Evolutionary conservation across 805 yeast species (phyloP), one percentile per base, ranked within the genome.

Genomic region (Cyberlindnera japonica): DNA sequence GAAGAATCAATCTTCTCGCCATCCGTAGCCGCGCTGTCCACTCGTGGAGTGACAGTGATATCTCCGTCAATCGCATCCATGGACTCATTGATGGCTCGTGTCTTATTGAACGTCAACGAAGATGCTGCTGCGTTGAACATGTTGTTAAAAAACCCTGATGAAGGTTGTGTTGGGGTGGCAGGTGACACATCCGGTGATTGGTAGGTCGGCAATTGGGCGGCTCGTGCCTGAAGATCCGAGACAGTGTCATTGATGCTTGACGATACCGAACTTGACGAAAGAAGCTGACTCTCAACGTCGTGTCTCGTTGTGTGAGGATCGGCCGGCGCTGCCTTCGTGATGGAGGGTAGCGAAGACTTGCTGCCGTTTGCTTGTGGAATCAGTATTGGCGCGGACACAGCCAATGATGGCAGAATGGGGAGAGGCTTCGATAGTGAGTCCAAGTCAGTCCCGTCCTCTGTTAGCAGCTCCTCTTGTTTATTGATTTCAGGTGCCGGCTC

Each of bases 281-380:
- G 33, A 3, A 43, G 45, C 17, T 40, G 34, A 1, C 53, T 65
- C 32, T 60, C 71, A 15, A 75, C 79, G 49, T 75, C 79, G 23
- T 72, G 66, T 35, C 54, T 67, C 0, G 80, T 75, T 1, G 79
- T 75, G 33, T 63, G 68, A 0, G 81, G 80, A 45, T 67, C 61
- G 1, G 78, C 79, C 0, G 80, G 80, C 1, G 67, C 54, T 4
- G 76, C 62, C 45, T 71, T 71, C 21, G 58, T 29, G 6, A 37
- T 19, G 9, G 42, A 20, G 5, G 27, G 38, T 3, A 36, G 12
- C 8, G 45, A 42, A 6, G 42, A 24, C 10, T 24, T 12, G 28
- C 37, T 35, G 8, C 38, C 28, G 30, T 35, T 34, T 14, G 21
- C 14, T 29, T 38, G 40, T 3, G 46, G 46, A n/a, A 43, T 43